phyloP scores from a whole-genome alignment of 1,284 basidiomycete species.

The Ustilago hordei region DNA sequence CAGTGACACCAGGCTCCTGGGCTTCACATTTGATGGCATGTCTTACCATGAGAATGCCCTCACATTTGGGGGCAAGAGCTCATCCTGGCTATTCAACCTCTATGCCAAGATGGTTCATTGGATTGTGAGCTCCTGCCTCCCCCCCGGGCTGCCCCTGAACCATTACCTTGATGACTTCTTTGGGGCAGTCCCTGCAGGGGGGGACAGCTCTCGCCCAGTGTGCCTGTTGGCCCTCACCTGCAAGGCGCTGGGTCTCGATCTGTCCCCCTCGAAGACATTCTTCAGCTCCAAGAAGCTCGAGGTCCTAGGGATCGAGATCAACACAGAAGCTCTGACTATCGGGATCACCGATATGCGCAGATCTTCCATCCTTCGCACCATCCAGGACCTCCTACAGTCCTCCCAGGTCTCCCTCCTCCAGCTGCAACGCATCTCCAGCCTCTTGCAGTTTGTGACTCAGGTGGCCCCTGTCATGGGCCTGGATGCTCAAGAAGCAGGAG shows the following conservation, averaged over 20 bases:
- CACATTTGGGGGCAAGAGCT: neutral
- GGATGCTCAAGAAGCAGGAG: too few species aligned
- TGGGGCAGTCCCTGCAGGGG: neutral
- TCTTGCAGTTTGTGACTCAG: neutral
- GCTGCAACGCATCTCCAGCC: neutral
- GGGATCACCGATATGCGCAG: neutral
- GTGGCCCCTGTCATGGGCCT: too few species aligned
- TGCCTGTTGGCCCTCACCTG: neutral
- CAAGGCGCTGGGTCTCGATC: neutral
- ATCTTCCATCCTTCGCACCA: neutral
- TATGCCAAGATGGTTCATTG: neutral
- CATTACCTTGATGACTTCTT: neutral
- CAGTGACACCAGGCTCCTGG: neutral
- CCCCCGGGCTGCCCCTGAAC: neutral
- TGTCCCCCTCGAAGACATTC: neutral
- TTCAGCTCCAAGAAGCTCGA: neutral
- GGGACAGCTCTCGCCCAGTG: neutral
- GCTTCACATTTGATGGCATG: neutral
- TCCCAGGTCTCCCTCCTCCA: neutral
- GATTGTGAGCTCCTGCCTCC: neutral
- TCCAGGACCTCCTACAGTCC: neutral
- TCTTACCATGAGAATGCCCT: neutral
- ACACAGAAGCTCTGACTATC: neutral
- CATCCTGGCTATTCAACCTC: conserved; percentile 2
- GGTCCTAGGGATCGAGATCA: neutral